Base-by-base conservation (phyloP, 116 monocot genomes). In the Phalaenopsis hybrid region DNA sequence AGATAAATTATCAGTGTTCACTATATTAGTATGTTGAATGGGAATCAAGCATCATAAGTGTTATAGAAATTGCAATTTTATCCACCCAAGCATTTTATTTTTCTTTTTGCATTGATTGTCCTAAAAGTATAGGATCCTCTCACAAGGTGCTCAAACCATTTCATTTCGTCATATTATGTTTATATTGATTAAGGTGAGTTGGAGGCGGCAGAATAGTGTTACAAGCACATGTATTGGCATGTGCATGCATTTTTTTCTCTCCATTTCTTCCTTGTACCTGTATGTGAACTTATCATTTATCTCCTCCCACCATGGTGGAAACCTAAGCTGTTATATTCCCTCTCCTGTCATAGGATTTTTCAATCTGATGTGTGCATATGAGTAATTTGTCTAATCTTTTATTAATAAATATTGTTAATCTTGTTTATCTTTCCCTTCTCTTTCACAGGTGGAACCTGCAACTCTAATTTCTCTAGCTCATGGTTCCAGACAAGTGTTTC, bases 401-500 rank as follows among this genome's bases (percentile, higher is more conserved):
- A 34, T 13, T 16, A 37, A 16, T 46, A 75, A 20, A 17, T 21
- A 75, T 75, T 75, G 17, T 75, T 75, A 20, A 20, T 75, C n/a
- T n/a, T n/a, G n/a, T n/a, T n/a, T n/a, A 45, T 75, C 4, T 46
- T 46, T 45, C 44, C 15, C 5, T 77, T 50, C 20, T 78, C 77
- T 69, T 58, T 85, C 16, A 78, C 87, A 97, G 97, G 99, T 99
- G 48, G 99, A 99, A 81, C 94, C 99, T n/a, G 92, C 99, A 67
- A 99, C 92, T 28, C 91, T 99, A 77, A 68, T 99, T 23, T 95
- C 99, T 72, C 85, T 99, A 67, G 89, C 89, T 11, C 93, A 95
- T 88, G 95, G 95, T 81, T 95, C 95, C 86, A 90, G 76, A 85
- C 99, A 99, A 95, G 91, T 99, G 63, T 99, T 92, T 86, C 94